phyloP scores from a whole-genome alignment of 208 protist species.

The Phytomonas francai region DNA sequence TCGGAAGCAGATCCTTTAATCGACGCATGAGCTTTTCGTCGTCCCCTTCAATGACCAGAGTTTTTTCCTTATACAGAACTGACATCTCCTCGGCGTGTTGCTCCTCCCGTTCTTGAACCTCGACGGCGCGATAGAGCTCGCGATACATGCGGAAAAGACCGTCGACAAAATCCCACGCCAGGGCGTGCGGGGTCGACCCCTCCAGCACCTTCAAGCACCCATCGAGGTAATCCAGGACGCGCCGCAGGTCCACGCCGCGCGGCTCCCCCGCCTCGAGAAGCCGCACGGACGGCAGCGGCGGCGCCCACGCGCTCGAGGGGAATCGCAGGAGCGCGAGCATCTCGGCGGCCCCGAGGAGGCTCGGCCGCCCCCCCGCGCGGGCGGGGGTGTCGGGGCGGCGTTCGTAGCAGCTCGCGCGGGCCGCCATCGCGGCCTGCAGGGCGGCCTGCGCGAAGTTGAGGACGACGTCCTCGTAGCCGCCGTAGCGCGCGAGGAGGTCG shows the following conservation, averaged over 20 bases:
- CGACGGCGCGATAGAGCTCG: slow-evolving; percentile 51
- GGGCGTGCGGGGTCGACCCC: slow-evolving; percentile 33
- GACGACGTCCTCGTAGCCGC: slow-evolving; percentile 85
- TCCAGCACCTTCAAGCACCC: slow-evolving; percentile 57
- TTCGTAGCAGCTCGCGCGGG: slow-evolving; percentile 34
- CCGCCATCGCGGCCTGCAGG: slow-evolving; percentile 57
- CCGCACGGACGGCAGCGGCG: slow-evolving; percentile 24
- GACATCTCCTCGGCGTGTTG: slow-evolving; percentile 62
- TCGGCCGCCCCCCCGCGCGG: slow-evolving; percentile 1
- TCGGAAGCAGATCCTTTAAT: slow-evolving; percentile 90
- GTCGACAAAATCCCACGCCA: slow-evolving; percentile 47
- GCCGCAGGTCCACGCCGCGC: slow-evolving; percentile 25
- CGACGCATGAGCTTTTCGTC: slow-evolving; percentile 86
- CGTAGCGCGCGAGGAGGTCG: slow-evolving; percentile 57
- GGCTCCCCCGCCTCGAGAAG: slow-evolving; percentile 1
- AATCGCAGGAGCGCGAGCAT: slow-evolving; percentile 64
- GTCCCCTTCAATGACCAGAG: slow-evolving; percentile 83
- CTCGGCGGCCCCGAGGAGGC: slow-evolving; percentile 37
- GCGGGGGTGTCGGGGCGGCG: slow-evolving; percentile 7
- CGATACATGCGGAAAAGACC: slow-evolving; percentile 58
- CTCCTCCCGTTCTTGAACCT: slow-evolving; percentile 78
- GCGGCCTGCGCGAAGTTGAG: slow-evolving; percentile 75
- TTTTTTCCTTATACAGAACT: slow-evolving; percentile 90
- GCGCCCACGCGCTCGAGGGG: slow-evolving; percentile 21
- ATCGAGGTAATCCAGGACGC: slow-evolving; percentile 70